These are phyloP conservation scores for Oenanthe sinensis DNA, from an alignment of 129 eudicot genomes.

Conservation along the genomic window DNA sequence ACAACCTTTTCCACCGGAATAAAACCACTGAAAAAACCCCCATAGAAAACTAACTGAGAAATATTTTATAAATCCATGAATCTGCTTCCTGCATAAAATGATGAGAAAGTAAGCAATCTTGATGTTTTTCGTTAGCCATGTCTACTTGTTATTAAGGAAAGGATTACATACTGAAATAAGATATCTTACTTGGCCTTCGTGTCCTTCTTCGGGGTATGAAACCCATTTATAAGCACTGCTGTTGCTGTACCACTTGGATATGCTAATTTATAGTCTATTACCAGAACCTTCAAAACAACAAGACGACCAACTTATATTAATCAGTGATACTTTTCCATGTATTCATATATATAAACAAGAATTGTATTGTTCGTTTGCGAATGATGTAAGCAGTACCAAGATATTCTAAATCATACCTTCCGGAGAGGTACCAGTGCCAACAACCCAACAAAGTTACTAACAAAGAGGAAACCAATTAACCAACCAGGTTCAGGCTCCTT, in stretches of 20 bases:
- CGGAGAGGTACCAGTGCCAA: slow-evolving; percentile 15
- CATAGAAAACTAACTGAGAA: slow-evolving; percentile 14
- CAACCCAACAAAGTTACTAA: slow-evolving; percentile 14
- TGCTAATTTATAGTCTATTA: slow-evolving; percentile 63
- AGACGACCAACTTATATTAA: not conserved
- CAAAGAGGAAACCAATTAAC: slow-evolving; percentile 11
- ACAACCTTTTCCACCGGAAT: slow-evolving; percentile 8
- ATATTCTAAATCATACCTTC: slow-evolving; percentile 2
- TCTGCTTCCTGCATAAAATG: slow-evolving; percentile 15
- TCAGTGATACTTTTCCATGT: not conserved
- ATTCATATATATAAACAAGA: not conserved
- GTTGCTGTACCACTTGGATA: slow-evolving; percentile 99
- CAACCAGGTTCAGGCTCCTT: slow-evolving; percentile 15
- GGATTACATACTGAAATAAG: not conserved
- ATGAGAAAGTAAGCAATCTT: not conserved
- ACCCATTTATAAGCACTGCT: slow-evolving; percentile 91
- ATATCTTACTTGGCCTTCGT: slow-evolving; percentile 68
- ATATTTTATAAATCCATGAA: slow-evolving; percentile 6
- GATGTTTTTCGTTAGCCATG: not conserved
- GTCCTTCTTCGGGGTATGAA: slow-evolving; percentile 80
- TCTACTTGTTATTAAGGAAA: not conserved
- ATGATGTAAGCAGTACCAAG: not conserved
- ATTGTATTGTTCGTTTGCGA: not conserved
- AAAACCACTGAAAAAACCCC: slow-evolving; percentile 21
- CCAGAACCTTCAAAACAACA: slow-evolving; percentile 50